Evolutionary conservation across 2,329 filamentous ascomycete species (phyloP).

Genomic region (Corynespora cassiicola): DNA sequence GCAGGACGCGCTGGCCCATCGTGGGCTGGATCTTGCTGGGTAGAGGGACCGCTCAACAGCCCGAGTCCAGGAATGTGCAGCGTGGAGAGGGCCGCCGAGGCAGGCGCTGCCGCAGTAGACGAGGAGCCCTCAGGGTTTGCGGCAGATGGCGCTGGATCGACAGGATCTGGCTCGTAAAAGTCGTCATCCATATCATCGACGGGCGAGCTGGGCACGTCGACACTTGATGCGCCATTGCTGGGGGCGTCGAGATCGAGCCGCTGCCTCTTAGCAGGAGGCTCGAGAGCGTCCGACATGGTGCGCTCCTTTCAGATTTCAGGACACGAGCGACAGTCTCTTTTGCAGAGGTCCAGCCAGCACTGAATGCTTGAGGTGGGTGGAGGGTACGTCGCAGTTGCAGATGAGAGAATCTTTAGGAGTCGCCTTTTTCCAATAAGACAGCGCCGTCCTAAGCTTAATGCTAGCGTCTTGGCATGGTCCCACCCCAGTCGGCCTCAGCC

Average conservation of each 20-base stretch:
- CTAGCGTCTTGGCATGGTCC: too few species aligned
- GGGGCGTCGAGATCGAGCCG: slow-evolving; percentile 46
- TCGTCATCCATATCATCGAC: slow-evolving; percentile 49
- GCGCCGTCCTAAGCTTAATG: too few species aligned
- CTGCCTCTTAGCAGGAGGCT: slow-evolving; percentile 50
- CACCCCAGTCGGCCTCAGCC: too few species aligned
- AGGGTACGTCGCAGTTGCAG: too few species aligned
- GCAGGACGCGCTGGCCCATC: slow-evolving; percentile 20
- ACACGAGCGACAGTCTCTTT: slow-evolving; percentile 10
- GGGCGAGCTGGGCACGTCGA: slow-evolving; percentile 46
- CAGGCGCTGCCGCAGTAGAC: slow-evolving; percentile 27
- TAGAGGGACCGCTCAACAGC: slow-evolving; percentile 30
- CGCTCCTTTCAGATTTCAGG: too few species aligned
- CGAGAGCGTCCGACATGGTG: slow-evolving; percentile 42
- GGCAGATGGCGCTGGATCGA: slow-evolving; percentile 30
- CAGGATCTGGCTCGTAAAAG: slow-evolving; percentile 44
- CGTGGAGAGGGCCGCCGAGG: slow-evolving; percentile 26
- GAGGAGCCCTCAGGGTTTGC: slow-evolving; percentile 21
- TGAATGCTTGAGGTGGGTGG: too few species aligned
- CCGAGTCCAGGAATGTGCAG: slow-evolving; percentile 44
- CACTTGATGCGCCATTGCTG: slow-evolving; percentile 36
- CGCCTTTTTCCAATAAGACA: too few species aligned
- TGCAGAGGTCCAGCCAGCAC: slow-evolving; percentile 4
- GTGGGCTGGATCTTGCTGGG: slow-evolving; percentile 21
- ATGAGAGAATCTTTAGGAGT: too few species aligned